Evolutionary conservation across 2,329 filamentous ascomycete genomes (phyloP).

Genomic region (Aureobasidium sp.): DNA sequence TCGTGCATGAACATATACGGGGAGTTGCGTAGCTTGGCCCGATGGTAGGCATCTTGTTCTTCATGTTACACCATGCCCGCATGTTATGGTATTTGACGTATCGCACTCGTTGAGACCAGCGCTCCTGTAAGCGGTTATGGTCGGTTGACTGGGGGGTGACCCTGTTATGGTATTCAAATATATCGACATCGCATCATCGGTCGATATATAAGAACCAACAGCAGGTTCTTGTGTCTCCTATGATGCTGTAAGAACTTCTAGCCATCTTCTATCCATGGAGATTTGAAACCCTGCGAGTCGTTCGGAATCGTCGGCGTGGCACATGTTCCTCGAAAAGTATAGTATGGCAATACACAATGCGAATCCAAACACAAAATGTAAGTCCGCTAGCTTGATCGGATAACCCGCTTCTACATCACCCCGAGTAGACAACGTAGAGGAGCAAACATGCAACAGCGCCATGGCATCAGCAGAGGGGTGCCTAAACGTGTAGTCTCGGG

Average conservation of each 20-base stretch:
- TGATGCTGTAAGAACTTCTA: neutral
- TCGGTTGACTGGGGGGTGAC: neutral
- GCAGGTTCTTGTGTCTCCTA: neutral
- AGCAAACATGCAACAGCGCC: neutral
- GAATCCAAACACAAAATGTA: neutral
- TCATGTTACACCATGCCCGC: neutral
- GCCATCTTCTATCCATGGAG: neutral
- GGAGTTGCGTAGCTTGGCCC: neutral
- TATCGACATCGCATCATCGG: neutral
- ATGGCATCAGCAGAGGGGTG: neutral
- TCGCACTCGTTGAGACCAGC: neutral
- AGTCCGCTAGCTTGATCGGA: neutral
- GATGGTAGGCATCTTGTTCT: neutral
- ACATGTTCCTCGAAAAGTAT: neutral
- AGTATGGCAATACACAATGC: neutral
- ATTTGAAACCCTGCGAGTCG: neutral
- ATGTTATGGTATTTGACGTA: neutral
- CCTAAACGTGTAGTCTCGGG: neutral
- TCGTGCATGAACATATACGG: neutral
- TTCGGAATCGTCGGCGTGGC: neutral
- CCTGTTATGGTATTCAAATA: neutral
- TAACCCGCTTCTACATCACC: neutral
- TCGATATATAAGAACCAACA: too few relatives aligned
- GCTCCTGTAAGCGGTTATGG: neutral
- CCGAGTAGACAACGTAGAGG: neutral